These are phyloP conservation scores for Microbotryum saponariae DNA, from an alignment of 1,284 basidiomycete species.

Conservation along the genomic window DNA sequence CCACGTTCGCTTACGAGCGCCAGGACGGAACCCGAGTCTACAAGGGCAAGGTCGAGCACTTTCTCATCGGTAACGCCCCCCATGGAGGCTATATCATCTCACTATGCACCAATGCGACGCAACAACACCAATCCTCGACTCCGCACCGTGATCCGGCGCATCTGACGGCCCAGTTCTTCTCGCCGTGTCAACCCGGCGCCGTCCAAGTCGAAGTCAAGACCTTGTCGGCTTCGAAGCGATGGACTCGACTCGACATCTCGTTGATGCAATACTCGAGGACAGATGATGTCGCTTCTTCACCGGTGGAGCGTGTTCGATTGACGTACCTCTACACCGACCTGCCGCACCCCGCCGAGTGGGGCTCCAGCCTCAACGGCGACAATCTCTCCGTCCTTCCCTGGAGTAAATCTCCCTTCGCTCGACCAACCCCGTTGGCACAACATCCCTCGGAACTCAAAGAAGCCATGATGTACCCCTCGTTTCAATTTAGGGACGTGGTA, in stretches of 20 bases:
- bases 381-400: constrained; percentile 7
- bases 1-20: neutral
- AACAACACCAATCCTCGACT: constrained; percentile 6
- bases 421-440: constrained; percentile 16
- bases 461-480: neutral
- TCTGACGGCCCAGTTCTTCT: constrained; percentile 20
- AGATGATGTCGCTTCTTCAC: neutral
- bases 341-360: no score
- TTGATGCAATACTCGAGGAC: constrained; percentile 16
- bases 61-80: constrained; percentile 18
- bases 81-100: constrained; percentile 28
- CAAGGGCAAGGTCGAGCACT: neutral
- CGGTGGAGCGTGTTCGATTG: no score
- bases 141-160: constrained; percentile 22
- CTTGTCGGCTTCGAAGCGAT: constrained; percentile 14
- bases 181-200: constrained; percentile 7
- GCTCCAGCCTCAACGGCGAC: neutral
- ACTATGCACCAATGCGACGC: constrained; percentile 15
- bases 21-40: constrained; percentile 3
- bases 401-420: neutral
- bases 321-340: no score
- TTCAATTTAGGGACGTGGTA: constrained; percentile 10
- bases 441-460: constrained; percentile 15
- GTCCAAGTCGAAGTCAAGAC: constrained; percentile 15
- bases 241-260: constrained; percentile 25